A percentile compares a stretch with the other conserved stretches of the same genome.
phyloP scores from a whole-genome alignment of 805 yeast genomes.

The Candida ulmi region DNA sequence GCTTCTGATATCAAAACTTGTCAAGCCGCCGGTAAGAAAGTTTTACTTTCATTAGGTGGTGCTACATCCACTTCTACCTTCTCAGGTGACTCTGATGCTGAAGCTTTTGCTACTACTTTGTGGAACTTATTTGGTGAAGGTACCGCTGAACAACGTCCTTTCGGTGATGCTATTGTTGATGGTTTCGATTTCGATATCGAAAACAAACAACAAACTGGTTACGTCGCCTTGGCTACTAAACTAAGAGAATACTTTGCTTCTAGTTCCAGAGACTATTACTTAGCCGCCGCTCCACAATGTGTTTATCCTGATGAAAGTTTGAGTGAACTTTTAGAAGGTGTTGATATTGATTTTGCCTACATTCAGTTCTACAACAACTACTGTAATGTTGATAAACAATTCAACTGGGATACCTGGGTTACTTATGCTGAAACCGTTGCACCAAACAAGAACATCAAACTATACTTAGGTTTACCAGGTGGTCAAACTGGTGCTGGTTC shows the following conservation, averaged over 20 bases:
- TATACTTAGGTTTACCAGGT: conserved; percentile 76
- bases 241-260: conserved; percentile 46
- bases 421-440: conserved; percentile 51
- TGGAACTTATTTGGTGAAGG: conserved; percentile 67
- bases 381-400: conserved; percentile 49
- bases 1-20: conserved; percentile 73
- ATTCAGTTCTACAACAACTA: conserved; percentile 88
- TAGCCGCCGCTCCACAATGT: conserved; percentile 93
- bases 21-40: conserved; percentile 74
- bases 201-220: conserved; percentile 54
- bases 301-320: conserved; percentile 73
- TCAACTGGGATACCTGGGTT: conserved; percentile 74
- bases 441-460: conserved; percentile 63
- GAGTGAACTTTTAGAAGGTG: conserved; percentile 51
- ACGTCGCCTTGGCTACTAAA: conserved; percentile 54
- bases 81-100: conserved; percentile 73
- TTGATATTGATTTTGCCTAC: conserved; percentile 73
- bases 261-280: conserved; percentile 56
- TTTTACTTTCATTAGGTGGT: conserved; percentile 74
- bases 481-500: conserved; percentile 50
- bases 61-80: conserved; percentile 81
- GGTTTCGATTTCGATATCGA: conserved; percentile 95
- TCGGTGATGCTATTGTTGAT: conserved; percentile 70
- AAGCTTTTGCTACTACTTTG: conserved; percentile 49
- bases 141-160: conserved; percentile 50